These are phyloP conservation scores for Nepenthes mirabilis DNA, from an alignment of 148 eudicot species.

Conservation along the genomic window DNA sequence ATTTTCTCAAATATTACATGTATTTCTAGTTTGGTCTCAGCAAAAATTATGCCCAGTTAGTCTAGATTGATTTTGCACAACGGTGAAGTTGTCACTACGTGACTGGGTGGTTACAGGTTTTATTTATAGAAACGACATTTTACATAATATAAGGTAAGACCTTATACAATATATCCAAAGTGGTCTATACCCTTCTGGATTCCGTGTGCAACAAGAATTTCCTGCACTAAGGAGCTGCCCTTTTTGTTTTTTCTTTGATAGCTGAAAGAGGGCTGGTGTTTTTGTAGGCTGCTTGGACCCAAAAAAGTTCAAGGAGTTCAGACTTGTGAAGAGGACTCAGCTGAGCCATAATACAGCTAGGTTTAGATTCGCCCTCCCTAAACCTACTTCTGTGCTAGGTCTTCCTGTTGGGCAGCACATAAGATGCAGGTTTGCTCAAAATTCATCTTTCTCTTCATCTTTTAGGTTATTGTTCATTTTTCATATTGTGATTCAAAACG, in stretches of 20 bases:
- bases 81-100: neutral
- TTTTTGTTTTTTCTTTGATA: too few species aligned
- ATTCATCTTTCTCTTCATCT: neutral
- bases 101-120: too few species aligned
- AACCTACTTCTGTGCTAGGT: conserved; percentile 28
- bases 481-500: neutral
- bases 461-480: neutral
- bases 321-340: conserved; percentile 22
- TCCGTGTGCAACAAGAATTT: too few species aligned
- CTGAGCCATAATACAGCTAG: conserved; percentile 28
- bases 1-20: neutral
- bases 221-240: too few species aligned
- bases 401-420: conserved; percentile 35
- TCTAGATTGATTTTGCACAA: too few species aligned
- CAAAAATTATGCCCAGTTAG: neutral
- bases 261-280: neutral
- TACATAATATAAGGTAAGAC: too few species aligned
- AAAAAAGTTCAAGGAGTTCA: conserved; percentile 23
- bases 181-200: too few species aligned
- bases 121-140: too few species aligned
- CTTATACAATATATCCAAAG: too few species aligned
- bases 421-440: conserved; percentile 26
- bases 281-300: conserved; percentile 29
- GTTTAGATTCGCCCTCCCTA: conserved; percentile 30
- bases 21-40: neutral